Base-by-base conservation (phyloP, 371 early-diverging fungal species). In the Mucor sp. region DNA sequence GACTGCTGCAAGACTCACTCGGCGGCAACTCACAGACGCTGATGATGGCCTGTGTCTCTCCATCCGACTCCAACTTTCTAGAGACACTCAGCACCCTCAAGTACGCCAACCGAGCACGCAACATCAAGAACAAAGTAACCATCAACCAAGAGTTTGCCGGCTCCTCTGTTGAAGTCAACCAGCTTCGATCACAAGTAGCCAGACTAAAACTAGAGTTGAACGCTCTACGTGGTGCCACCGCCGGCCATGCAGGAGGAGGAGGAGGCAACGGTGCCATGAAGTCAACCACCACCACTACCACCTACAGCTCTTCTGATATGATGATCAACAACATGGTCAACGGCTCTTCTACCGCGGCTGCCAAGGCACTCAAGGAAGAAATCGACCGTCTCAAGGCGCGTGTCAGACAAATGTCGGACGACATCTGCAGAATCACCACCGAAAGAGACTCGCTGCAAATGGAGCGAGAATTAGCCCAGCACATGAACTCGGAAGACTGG, bases 61-160 rank as follows among this genome's bases (percentile, higher is more conserved):
- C 94, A 6, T 85, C 91, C 12, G 89, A 91, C 63, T 79, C 78
- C 50, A 91, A 94, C 75, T 89, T 91, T 70, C 85, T 83, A 39
- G 99, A 99, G 73, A 95, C 97, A 4, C 76, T 93, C 50, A 95
- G 91, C 69, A 97, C 98, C 4, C 82, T 99, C 14, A 88, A 90
- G 68, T 98, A 96, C 69, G 97, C 97, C 39, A 90, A 91, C 65
- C 86, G 95, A 1, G 94, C 95, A 1, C 82, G 93, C 37, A 92
- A 93, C 67, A 95, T 95, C 66, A 91, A 91, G 62, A 96, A 94
- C 74, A 83, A 87, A 37, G 93, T 89, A 1, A 57, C 72, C 3
- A 61, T 78, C 28, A 76, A 81, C 53, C 79, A 81, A 66, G 81
- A 81, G 41, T 78, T 75, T 65, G 74, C 72, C 19, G 80, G 80